These are phyloP conservation scores for Trichoderma koningiopsis DNA, from an alignment of 2,329 filamentous ascomycete genomes.

Conservation along the genomic window DNA sequence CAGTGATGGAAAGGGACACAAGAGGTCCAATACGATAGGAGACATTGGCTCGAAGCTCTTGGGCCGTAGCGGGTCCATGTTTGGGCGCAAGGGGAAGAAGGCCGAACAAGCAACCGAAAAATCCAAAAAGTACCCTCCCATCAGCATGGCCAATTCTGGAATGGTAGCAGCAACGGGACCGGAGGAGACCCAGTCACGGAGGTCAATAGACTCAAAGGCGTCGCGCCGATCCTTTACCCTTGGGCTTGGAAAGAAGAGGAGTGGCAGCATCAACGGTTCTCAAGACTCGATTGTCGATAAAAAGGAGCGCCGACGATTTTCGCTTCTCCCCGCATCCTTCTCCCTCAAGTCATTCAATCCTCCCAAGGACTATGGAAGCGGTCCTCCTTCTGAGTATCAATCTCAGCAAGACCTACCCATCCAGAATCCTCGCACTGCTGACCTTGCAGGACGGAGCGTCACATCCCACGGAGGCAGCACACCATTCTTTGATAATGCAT, in stretches of 20 bases:
- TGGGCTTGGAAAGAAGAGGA: constrained; percentile 69
- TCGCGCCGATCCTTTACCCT: constrained; percentile 72
- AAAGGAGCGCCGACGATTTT: constrained; percentile 66
- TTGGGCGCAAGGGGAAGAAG: constrained; percentile 63
- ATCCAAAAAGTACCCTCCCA: constrained; percentile 77
- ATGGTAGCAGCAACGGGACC: neutral
- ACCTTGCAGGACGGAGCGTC: constrained; percentile 36
- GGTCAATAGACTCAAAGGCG: constrained; percentile 69
- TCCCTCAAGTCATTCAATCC: constrained; percentile 66
- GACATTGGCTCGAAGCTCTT: constrained; percentile 83
- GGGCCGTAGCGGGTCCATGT: constrained; percentile 79
- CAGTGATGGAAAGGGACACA: constrained; percentile 58
- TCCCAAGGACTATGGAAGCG: constrained; percentile 52
- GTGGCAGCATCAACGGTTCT: constrained; percentile 63
- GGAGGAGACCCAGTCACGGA: constrained; percentile 54
- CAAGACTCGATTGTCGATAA: constrained; percentile 57
- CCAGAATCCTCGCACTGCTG: constrained; percentile 45
- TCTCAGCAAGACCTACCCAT: constrained; percentile 58
- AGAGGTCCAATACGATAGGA: constrained; percentile 74
- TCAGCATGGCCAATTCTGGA: constrained; percentile 79
- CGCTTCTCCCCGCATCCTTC: constrained; percentile 66
- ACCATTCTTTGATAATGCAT: constrained; percentile 45
- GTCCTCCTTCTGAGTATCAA: constrained; percentile 49
- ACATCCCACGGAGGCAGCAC: constrained; percentile 42
- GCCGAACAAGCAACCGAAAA: constrained; percentile 58